Evolutionary conservation across 148 eudicot species (phyloP), one percentile per base, ranked within the genome.

Genomic region (Vaccinium darrowii): DNA sequence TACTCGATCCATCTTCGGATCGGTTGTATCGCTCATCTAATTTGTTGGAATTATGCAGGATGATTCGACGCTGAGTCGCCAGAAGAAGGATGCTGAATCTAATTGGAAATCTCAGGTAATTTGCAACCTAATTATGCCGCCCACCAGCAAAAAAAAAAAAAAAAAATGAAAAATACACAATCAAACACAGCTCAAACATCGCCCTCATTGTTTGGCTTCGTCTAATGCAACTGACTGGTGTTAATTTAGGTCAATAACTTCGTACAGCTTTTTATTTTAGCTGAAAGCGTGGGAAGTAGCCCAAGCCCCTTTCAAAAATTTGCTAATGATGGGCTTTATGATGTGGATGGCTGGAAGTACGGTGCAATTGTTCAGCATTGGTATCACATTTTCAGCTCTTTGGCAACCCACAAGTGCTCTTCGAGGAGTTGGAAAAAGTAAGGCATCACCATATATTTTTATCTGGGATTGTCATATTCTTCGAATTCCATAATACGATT

Each of bases 331-430:
- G 99, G 98, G 94, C 52, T 96, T 96, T 90, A 96, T 96, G 99
- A 96, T 96, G 99, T 96, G 99, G 99, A 96, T 96, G 99, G 95
- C 99, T 85, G 99, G 99, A 84, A 96, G 92, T 88, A 96, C 98
- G 2, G 99, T 96, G 69, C 99, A 96, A 88, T 89, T 96, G 82
- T 96, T 96, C 63, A 96, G 99, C 92, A 93, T 94, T 85, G 98
- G 99, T 87, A 96, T 94, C 56, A 93, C 97, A 21, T 92, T 96
- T 90, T 96, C 99, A 39, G 99, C 99, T 86, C 92, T 96, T 82
- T 92, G 89, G 90, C 99, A 96, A 92, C 99, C 99, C 57, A 85
- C 94, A 77, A 92, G 90, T 88, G 98, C 99, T 84, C 98, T 96
- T 86, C 99, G 92, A 88, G 99, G 95, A 72, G 92, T 93, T 89